Conservation (phyloP, 2,329 filamentous ascomycete species). For the Hypoxylon rubiginosum region DNA sequence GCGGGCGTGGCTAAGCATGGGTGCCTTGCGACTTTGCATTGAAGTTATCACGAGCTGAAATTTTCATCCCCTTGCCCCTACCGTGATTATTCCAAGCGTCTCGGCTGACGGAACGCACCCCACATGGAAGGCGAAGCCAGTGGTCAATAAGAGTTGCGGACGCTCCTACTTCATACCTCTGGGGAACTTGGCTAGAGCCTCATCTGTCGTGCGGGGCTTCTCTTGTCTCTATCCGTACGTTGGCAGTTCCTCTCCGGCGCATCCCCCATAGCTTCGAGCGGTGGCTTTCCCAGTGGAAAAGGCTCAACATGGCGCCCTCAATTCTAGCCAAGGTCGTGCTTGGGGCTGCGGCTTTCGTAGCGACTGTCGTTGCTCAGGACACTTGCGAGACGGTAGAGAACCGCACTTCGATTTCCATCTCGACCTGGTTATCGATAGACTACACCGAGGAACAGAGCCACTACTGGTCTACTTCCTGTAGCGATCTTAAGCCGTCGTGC, state of each 20-base stretch:
- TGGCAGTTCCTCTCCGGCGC: slow-evolving; percentile 1
- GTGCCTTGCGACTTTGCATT: slow-evolving; percentile 11
- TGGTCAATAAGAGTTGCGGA: slow-evolving; percentile 19
- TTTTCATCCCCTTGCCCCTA: slow-evolving; percentile 10
- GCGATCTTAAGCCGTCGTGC: slow-evolving; percentile 61
- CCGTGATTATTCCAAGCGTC: slow-evolving; percentile 4
- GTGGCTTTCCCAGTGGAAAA: slow-evolving; percentile 1
- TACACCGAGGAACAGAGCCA: slow-evolving; percentile 57
- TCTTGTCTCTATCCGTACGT: slow-evolving; percentile 7
- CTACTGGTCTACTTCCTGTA: slow-evolving; percentile 62
- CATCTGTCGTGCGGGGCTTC: slow-evolving; percentile 6
- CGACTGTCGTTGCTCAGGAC: slow-evolving; percentile 42
- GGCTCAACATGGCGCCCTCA: slow-evolving; percentile 34
- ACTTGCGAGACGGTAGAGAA: slow-evolving; percentile 57
- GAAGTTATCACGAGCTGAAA: slow-evolving; percentile 27
- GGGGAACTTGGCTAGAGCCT: slow-evolving; percentile 2
- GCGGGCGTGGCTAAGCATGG: too few relatives aligned
- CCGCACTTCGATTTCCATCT: slow-evolving; percentile 51
- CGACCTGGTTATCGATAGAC: slow-evolving; percentile 49
- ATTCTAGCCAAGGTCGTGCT: slow-evolving; percentile 35
- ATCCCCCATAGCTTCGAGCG: slow-evolving; percentile 14
- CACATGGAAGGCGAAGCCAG: background rate
- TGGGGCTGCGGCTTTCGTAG: slow-evolving; percentile 35
- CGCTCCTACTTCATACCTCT: slow-evolving; percentile 4
- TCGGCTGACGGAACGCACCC: slow-evolving; percentile 16